Evolutionary conservation across 176 grass and related monocot genomes (phyloP).

Genomic region (Aegilops sharonensis): DNA sequence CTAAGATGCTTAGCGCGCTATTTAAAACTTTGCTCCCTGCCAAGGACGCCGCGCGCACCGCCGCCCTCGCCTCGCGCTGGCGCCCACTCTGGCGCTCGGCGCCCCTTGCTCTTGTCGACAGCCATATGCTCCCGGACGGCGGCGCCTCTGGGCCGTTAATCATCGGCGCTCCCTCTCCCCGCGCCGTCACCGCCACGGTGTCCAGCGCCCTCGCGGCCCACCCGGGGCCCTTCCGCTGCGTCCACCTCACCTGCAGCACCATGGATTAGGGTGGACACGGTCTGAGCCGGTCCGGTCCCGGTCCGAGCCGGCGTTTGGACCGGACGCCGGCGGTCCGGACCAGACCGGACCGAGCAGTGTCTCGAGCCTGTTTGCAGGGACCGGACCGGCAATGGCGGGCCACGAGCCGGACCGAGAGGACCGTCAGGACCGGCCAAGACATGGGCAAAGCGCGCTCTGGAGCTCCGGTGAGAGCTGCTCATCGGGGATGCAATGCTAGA

Average conservation of each 20-base stretch:
- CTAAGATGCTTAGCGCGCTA: too few relatives aligned
- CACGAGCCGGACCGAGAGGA: too few relatives aligned
- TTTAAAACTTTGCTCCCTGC: background rate
- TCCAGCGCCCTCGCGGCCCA: background rate
- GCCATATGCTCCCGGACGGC: background rate
- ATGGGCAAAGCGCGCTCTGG: too few relatives aligned
- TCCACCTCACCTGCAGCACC: background rate
- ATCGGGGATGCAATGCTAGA: too few relatives aligned
- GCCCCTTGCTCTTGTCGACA: background rate
- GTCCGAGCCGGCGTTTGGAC: too few relatives aligned
- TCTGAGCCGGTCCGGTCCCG: too few relatives aligned
- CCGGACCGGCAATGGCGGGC: too few relatives aligned
- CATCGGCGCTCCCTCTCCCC: background rate
- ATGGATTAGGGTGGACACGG: background rate
- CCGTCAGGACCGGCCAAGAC: too few relatives aligned
- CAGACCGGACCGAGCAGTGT: too few relatives aligned
- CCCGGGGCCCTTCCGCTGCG: background rate
- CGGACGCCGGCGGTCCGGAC: too few relatives aligned
- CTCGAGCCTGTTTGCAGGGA: too few relatives aligned
- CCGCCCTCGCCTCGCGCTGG: background rate
- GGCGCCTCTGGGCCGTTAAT: background rate
- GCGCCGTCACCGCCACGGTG: background rate
- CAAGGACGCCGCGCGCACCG: background rate
- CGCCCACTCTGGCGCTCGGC: background rate
- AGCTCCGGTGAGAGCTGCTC: too few relatives aligned